Evolutionary conservation across 2,329 filamentous ascomycete species (phyloP).

Genomic region (Claviceps sorghi): DNA sequence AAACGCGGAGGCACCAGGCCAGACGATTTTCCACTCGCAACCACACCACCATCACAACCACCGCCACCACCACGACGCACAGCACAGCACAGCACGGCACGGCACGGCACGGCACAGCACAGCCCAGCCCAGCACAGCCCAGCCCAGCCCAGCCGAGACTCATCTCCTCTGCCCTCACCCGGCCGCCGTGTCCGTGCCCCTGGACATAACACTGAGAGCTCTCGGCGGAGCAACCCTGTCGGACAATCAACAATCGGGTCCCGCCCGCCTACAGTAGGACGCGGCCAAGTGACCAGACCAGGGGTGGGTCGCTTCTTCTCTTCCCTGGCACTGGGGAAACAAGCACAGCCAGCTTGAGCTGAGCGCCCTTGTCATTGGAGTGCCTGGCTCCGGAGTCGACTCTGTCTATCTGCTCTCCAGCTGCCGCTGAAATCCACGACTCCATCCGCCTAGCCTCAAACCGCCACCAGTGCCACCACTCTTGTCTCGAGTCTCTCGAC

Average conservation of each 20-base stretch:
- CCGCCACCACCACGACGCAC: too few relatives aligned
- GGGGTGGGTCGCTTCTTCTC: background rate
- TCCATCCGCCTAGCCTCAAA: background rate
- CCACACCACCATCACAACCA: too few relatives aligned
- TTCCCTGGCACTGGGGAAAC: background rate
- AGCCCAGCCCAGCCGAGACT: too few relatives aligned
- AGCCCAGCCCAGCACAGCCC: too few relatives aligned
- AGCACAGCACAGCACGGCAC: too few relatives aligned
- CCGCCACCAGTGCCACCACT: background rate
- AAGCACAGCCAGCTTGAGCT: background rate
- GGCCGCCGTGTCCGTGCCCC: background rate
- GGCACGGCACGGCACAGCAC: too few relatives aligned
- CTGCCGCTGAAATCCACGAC: constrained; percentile 2
- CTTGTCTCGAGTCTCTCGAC: background rate
- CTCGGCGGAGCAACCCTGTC: background rate
- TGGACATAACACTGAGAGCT: background rate
- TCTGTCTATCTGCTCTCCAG: background rate
- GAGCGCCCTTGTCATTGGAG: background rate
- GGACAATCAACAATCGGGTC: too few relatives aligned
- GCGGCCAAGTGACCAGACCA: background rate
- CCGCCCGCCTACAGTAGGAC: background rate
- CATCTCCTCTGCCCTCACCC: too few relatives aligned
- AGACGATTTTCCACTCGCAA: too few relatives aligned
- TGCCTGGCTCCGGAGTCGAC: background rate
- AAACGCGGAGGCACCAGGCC: background rate